phyloP scores from a whole-genome alignment of 78 protist genomes.

The Ministeria vibrans region DNA sequence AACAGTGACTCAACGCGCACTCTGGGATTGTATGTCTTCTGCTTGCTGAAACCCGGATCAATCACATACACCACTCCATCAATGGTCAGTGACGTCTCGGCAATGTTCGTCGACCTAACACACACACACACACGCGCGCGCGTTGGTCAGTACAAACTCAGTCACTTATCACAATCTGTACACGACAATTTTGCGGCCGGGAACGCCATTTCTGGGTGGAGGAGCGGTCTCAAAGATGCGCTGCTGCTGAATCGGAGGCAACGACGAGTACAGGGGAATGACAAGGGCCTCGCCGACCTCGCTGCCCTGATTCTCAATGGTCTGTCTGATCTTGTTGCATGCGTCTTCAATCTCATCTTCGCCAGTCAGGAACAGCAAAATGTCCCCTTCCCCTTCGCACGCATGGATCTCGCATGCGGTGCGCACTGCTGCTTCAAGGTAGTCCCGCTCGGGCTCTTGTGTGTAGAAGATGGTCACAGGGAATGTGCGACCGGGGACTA shows the following conservation, averaged over 20 bases:
- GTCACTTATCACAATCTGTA: too few species aligned
- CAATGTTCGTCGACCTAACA: conserved; percentile 99
- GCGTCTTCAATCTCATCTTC: conserved; percentile 82
- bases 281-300: conserved; percentile 5
- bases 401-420: conserved; percentile 86
- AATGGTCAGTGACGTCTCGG: conserved; percentile 99
- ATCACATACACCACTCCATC: conserved; percentile 99
- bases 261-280: conserved; percentile 91
- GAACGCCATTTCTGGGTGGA: background rate
- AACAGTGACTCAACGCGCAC: conserved; percentile 95
- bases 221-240: conserved; percentile 66
- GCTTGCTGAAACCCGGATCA: conserved; percentile 98
- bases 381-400: conserved; percentile 89
- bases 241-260: conserved; percentile 91
- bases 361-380: conserved; percentile 96
- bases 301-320: background rate
- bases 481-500: conserved; percentile 84
- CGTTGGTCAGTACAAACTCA: too few species aligned
- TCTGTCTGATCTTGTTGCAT: conserved; percentile 13
- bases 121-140: too few species aligned
- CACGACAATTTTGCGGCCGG: conserved; percentile 85
- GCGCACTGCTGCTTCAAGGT: conserved; percentile 91
- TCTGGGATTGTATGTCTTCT: conserved; percentile 97
- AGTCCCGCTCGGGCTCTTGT: conserved; percentile 88
- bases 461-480: conserved; percentile 95